Base-by-base conservation (phyloP, 495 filamentous ascomycete species). In the Thozetella sp. region DNA sequence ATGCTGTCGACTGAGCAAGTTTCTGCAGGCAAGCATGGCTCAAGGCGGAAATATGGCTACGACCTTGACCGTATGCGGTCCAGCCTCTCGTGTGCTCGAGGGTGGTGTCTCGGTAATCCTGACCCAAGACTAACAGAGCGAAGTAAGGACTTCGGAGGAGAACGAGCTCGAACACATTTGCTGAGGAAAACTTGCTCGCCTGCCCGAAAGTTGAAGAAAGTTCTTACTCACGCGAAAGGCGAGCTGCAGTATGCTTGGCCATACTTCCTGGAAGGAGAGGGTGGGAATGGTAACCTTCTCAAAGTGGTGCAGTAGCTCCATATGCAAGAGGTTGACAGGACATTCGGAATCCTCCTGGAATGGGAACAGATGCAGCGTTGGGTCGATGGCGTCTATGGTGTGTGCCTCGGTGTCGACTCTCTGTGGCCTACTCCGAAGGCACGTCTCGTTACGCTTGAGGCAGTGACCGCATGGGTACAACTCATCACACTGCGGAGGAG, bases 301-400 rank as follows among this genome's bases (percentile, higher is more conserved):
- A 53, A 71, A 71, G 57, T 68, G 66, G 55, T 68, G 64, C 51
- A 71, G 61, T 15, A 71, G 51, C 26, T 71, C 68, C 59, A 71
- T 59, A 25, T 71, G 68, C 17, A 71, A 56, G 9, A 70, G 48
- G 26, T 70, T 70, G 56, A 68, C 51, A 25, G 58, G 59, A 19
- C 46, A 34, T 2, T 61, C 65, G n/a, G 53, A 34, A 25, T 46
- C 61, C 15, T 37, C 34, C 17, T 56, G 37, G 20, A 22, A 46
- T 1, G 17, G 24, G 25, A 10, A 45, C 56, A 59, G 59, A 48
- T 50, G 30, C 27, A 61, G 25, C 24, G 50, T 43, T 26, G 30
- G 58, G 25, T n/a, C 26, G 25, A 43, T 13, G 10, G 19, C 22
- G 15, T 22, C 53, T 12, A 26, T 11, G 1, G 43, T 25, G 20